phyloP scores from a whole-genome alignment of 192 early-diverging fungal species.

The Pilaira anomala region DNA sequence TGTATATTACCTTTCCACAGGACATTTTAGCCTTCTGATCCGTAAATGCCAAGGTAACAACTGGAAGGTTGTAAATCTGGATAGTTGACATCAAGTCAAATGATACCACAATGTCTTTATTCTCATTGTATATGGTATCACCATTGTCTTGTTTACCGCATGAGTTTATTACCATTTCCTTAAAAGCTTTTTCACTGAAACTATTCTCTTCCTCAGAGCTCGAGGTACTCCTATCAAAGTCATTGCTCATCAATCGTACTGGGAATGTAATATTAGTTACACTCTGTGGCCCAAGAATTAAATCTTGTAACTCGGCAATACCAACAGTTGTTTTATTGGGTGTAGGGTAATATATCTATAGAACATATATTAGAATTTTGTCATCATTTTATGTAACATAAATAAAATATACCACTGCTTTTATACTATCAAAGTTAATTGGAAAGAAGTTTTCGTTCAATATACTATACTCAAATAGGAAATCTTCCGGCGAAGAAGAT shows the following conservation, averaged over 20 bases:
- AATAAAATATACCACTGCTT: conserved; percentile 6
- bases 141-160: too few relatives aligned
- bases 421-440: conserved; percentile 6
- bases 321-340: conserved; percentile 39
- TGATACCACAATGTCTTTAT: conserved; percentile 9
- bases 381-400: not conserved
- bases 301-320: conserved; percentile 40
- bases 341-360: conserved; percentile 53
- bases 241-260: conserved; percentile 39
- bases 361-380: not conserved
- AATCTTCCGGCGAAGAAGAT: not conserved
- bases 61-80: conserved; percentile 13
- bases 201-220: conserved; percentile 5
- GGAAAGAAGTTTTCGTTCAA: conserved; percentile 2
- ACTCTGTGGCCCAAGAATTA: conserved; percentile 34
- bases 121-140: conserved; percentile 32
- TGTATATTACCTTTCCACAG: conserved; percentile 9
- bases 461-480: not conserved
- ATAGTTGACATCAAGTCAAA: conserved; percentile 25
- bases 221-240: too few relatives aligned
- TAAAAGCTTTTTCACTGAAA: conserved; percentile 20
- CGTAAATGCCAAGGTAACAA: conserved; percentile 18
- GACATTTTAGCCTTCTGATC: conserved; percentile 18
- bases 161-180: conserved; percentile 39
- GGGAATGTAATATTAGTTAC: conserved; percentile 43